These are phyloP conservation scores for Fonsecaea pedrosoi DNA, from an alignment of 2,329 filamentous ascomycete species.

Conservation along the genomic window DNA sequence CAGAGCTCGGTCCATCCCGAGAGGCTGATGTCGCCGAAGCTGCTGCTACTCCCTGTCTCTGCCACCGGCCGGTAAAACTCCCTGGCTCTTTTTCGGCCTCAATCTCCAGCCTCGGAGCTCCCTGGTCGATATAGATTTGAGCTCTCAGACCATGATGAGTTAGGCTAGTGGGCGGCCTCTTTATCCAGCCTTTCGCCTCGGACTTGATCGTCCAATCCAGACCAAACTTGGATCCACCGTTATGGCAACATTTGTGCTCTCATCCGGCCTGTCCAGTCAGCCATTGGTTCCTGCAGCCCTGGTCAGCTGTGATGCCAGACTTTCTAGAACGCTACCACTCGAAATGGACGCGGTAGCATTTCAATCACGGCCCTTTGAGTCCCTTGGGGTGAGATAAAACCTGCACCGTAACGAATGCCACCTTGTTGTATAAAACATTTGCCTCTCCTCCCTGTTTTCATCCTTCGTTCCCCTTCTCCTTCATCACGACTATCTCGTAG, in stretches of 20 bases:
- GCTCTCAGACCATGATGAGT: not conserved
- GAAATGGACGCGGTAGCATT: slow-evolving; percentile 23
- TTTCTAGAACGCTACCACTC: slow-evolving; percentile 28
- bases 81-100: slow-evolving; percentile 1
- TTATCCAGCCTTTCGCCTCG: slow-evolving; percentile 27
- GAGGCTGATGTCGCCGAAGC: not conserved
- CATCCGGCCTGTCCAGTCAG: not conserved
- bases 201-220: slow-evolving; percentile 22
- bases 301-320: slow-evolving; percentile 20
- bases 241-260: slow-evolving; percentile 21
- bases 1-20: not conserved
- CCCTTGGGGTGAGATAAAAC: slow-evolving; percentile 11
- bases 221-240: slow-evolving; percentile 12
- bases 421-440: slow-evolving; percentile 27
- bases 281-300: slow-evolving; percentile 21
- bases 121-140: slow-evolving; percentile 8
- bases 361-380: not conserved
- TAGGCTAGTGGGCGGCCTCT: slow-evolving; percentile 8
- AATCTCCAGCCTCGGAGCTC: not conserved
- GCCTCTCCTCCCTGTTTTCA: slow-evolving; percentile 4
- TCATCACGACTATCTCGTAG: slow-evolving; percentile 23
- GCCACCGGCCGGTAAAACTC: slow-evolving; percentile 19
- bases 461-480: slow-evolving; percentile 9
- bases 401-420: slow-evolving; percentile 19
- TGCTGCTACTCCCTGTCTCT: not conserved